Conservation (phyloP, 148 eudicot species). For the Vaccinium vitisidaea region DNA sequence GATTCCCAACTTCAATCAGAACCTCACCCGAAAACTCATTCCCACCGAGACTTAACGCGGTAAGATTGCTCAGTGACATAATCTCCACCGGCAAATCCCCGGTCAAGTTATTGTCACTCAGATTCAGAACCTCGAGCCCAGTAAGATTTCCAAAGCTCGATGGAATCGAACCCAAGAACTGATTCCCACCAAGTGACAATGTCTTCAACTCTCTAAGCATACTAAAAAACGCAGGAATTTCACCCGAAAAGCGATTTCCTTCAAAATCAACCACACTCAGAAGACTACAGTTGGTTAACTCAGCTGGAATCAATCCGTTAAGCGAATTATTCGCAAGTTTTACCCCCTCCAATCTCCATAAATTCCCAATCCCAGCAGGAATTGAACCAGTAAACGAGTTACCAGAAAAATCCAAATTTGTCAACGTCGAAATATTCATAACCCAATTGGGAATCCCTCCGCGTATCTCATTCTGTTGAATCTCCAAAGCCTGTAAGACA, state of each 20-base stretch:
- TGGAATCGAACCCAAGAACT: slow-evolving; percentile 49
- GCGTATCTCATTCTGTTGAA: slow-evolving; percentile 50
- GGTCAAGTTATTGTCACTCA: slow-evolving; percentile 43
- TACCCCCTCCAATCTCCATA: slow-evolving; percentile 46
- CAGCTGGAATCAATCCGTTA: slow-evolving; percentile 57
- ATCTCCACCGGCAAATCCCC: slow-evolving; percentile 54
- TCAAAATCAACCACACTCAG: slow-evolving; percentile 57
- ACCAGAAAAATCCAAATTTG: slow-evolving; percentile 53
- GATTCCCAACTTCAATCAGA: slow-evolving; percentile 40
- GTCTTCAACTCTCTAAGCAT: slow-evolving; percentile 40
- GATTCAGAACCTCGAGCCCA: slow-evolving; percentile 37
- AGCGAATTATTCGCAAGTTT: slow-evolving; percentile 68
- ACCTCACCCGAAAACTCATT: slow-evolving; percentile 56
- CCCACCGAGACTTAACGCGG: slow-evolving; percentile 47
- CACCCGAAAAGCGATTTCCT: slow-evolving; percentile 53
- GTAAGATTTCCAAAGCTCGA: slow-evolving; percentile 34
- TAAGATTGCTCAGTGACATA: slow-evolving; percentile 47
- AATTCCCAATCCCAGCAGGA: slow-evolving; percentile 43
- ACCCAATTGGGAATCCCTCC: slow-evolving; percentile 64
- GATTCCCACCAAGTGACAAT: slow-evolving; percentile 60
- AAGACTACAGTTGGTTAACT: slow-evolving; percentile 33
- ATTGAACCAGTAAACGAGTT: slow-evolving; percentile 49
- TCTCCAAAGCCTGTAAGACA: slow-evolving; percentile 43
- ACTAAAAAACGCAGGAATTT: slow-evolving; percentile 49
- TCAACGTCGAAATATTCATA: slow-evolving; percentile 37